A percentile compares a stretch with the other conserved stretches of the same genome.
These are phyloP conservation scores for Aspergillus pseudotamarii DNA, from an alignment of 2,329 filamentous ascomycete species.

Conservation along the genomic window DNA sequence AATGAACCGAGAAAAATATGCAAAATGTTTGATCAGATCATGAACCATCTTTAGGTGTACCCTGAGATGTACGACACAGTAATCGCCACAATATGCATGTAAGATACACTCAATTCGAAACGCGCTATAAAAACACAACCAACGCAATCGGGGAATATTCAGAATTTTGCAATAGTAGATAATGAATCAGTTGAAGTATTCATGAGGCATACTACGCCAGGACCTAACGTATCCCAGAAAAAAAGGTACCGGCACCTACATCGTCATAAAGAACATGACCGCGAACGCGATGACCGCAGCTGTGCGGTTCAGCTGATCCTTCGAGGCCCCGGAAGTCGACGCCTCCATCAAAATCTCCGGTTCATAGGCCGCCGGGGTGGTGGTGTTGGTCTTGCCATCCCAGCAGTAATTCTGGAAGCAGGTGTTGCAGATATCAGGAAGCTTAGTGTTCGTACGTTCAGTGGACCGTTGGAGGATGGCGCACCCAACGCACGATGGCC, in stretches of 20 bases:
- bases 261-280: slow-evolving; percentile 5
- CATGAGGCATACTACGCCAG: too few species aligned
- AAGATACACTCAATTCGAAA: not conserved
- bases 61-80: not conserved
- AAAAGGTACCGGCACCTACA: not conserved
- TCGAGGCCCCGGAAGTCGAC: slow-evolving; percentile 3
- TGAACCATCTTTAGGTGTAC: too few species aligned
- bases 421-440: slow-evolving; percentile 70
- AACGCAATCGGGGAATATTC: not conserved
- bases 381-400: slow-evolving; percentile 69
- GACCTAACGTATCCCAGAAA: not conserved
- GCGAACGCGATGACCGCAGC: slow-evolving; percentile 8
- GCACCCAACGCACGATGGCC: slow-evolving; percentile 85
- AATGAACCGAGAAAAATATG: too few species aligned
- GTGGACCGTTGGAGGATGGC: slow-evolving; percentile 79
- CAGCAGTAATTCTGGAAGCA: slow-evolving; percentile 91
- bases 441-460: slow-evolving; percentile 66
- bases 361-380: slow-evolving; percentile 10
- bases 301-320: slow-evolving; percentile 5
- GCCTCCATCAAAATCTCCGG: slow-evolving; percentile 11
- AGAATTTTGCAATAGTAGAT: not conserved
- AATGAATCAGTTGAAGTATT: not conserved
- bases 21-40: too few species aligned
- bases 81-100: not conserved
- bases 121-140: not conserved